A percentile compares a stretch with the other conserved stretches of the same genome.
These are phyloP conservation scores for Tilletiaria anomala DNA, from an alignment of 1,284 basidiomycete genomes.

Conservation along the genomic window DNA sequence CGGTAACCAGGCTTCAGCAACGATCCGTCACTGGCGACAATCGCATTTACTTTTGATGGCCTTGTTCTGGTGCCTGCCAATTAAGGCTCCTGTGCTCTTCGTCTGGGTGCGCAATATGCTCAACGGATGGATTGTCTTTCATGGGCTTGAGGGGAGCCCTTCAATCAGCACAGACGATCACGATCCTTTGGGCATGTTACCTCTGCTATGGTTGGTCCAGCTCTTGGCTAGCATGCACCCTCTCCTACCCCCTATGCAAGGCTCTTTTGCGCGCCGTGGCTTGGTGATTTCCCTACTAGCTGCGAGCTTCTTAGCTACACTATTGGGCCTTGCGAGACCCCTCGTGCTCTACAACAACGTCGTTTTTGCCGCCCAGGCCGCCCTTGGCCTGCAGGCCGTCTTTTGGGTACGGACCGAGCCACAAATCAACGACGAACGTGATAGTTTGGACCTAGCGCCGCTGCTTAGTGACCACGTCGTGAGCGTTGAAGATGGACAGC, in stretches of 20 bases:
- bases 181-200: neutral
- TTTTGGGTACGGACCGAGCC: too few relatives aligned
- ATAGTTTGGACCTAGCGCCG: too few relatives aligned
- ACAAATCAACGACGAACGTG: too few relatives aligned
- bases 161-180: neutral
- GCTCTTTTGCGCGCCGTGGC: neutral
- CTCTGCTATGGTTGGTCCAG: neutral
- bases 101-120: constrained; percentile 71
- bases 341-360: too few relatives aligned
- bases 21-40: too few relatives aligned
- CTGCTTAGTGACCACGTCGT: too few relatives aligned
- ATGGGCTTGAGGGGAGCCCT: neutral
- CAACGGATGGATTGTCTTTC: neutral
- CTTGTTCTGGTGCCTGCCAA: constrained; percentile 69
- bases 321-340: too few relatives aligned
- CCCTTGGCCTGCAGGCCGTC: too few relatives aligned
- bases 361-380: too few relatives aligned
- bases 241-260: neutral
- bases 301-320: neutral
- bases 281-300: neutral
- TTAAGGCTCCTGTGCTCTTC: constrained; percentile 61
- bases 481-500: too few relatives aligned
- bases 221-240: neutral
- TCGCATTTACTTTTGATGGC: constrained; percentile 58
- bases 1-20: too few relatives aligned